phyloP scores from a whole-genome alignment of 768 basidiomycete species.

The Rhodocollybia butyracea region DNA sequence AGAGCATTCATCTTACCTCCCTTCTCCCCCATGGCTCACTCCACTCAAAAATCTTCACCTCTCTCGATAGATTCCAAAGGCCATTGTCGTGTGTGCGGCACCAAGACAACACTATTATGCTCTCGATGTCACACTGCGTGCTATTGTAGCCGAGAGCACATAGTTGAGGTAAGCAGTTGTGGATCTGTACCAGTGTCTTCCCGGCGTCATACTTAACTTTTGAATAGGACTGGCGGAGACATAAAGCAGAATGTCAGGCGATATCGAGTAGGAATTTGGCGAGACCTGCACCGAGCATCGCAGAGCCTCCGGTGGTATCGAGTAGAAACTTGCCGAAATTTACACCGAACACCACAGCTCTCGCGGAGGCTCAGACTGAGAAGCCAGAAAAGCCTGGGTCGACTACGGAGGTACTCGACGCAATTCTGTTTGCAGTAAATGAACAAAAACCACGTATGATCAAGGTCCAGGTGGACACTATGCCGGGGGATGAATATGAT shows the following conservation, averaged over 20 bases:
- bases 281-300: background rate
- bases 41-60: too few relatives aligned
- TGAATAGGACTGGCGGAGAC: background rate
- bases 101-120: background rate
- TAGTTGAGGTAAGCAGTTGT: background rate
- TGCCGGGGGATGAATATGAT: background rate
- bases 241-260: background rate
- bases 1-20: too few relatives aligned
- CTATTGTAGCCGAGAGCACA: background rate
- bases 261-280: background rate
- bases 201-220: background rate
- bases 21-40: too few relatives aligned
- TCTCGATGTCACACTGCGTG: background rate
- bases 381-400: too few relatives aligned
- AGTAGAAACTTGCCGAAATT: too few relatives aligned
- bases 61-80: too few relatives aligned
- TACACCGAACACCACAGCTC: too few relatives aligned
- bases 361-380: too few relatives aligned
- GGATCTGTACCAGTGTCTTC: background rate
- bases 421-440: background rate
- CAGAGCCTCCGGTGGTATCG: background rate
- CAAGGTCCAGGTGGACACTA: background rate
- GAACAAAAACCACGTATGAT: background rate
- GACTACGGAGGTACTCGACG: background rate
- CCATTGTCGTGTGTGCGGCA: background rate